phyloP scores from a whole-genome alignment of 768 basidiomycete genomes.

The Lactarius hengduanensis region DNA sequence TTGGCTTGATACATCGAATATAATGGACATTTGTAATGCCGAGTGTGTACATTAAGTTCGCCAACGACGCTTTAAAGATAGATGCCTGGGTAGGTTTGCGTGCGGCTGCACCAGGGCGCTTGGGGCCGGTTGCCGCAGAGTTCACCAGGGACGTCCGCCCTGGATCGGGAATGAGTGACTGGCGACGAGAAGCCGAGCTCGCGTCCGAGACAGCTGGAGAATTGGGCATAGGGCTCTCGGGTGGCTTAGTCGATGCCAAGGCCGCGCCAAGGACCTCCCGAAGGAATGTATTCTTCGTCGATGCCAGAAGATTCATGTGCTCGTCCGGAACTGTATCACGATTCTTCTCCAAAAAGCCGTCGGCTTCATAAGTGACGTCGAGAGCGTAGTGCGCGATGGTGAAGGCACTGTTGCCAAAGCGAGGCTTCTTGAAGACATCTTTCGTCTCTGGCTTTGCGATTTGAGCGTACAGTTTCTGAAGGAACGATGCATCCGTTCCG shows the following conservation, averaged over 20 bases:
- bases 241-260: slow-evolving; percentile 64
- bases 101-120: slow-evolving; percentile 65
- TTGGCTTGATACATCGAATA: slow-evolving; percentile 99
- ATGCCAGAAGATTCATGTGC: slow-evolving; percentile 83
- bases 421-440: slow-evolving; percentile 93
- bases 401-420: slow-evolving; percentile 97
- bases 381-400: slow-evolving; percentile 97
- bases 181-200: slow-evolving; percentile 74
- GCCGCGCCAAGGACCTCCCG: slow-evolving; percentile 94
- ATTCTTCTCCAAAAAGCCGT: slow-evolving; percentile 99
- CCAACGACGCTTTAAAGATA: slow-evolving; percentile 95
- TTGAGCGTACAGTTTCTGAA: slow-evolving; percentile 88
- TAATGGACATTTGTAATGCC: slow-evolving; percentile 98
- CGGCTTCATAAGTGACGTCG: slow-evolving; percentile 98
- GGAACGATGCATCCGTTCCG: slow-evolving; percentile 88
- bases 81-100: slow-evolving; percentile 96
- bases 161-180: slow-evolving; percentile 85
- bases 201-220: slow-evolving; percentile 80
- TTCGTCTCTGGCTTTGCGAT: slow-evolving; percentile 84
- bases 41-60: slow-evolving; percentile 95
- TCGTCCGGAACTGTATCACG: slow-evolving; percentile 98
- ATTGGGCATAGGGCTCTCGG: slow-evolving; percentile 66
- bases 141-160: slow-evolving; percentile 73
- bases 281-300: slow-evolving; percentile 88
- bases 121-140: slow-evolving; percentile 45